Conservation (phyloP, 306 rosid species). For the Dryas alaskensis region DNA sequence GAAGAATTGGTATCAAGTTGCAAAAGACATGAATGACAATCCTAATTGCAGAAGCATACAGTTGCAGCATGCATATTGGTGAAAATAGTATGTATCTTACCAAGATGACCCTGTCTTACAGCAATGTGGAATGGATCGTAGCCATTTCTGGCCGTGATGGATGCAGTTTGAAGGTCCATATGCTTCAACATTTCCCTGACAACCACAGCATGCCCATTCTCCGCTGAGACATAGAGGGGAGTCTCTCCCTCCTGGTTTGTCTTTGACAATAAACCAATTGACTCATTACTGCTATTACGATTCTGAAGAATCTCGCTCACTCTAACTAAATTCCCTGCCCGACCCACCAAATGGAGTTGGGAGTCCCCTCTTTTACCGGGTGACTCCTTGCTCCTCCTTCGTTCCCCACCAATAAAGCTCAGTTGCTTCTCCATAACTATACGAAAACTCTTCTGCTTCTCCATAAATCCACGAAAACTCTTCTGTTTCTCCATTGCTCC, state of each 20-base stretch:
- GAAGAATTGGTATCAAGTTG: not conserved
- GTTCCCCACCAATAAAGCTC: slow-evolving; percentile 48
- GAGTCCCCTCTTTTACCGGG: slow-evolving; percentile 60
- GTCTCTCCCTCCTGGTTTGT: slow-evolving; percentile 90
- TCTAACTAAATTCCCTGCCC: slow-evolving; percentile 63
- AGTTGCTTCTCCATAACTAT: slow-evolving; percentile 62
- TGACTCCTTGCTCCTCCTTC: slow-evolving; percentile 48
- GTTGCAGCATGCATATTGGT: not conserved
- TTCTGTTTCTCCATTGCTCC: slow-evolving; percentile 60
- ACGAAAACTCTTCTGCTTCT: slow-evolving; percentile 66
- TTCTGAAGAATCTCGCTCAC: slow-evolving; percentile 61
- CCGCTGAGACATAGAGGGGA: slow-evolving; percentile 84
- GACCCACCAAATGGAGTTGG: slow-evolving; percentile 72
- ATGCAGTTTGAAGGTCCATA: slow-evolving; percentile 80
- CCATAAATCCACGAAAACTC: slow-evolving; percentile 83
- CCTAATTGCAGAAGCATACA: not conserved
- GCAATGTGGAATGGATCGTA: slow-evolving; percentile 87
- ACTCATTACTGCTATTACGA: slow-evolving; percentile 31
- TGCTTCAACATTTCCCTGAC: slow-evolving; percentile 73
- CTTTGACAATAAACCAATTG: slow-evolving; percentile 55
- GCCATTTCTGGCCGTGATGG: slow-evolving; percentile 72
- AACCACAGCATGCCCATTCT: slow-evolving; percentile 61
- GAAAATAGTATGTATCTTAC: slow-evolving; percentile 37
- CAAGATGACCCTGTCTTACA: slow-evolving; percentile 89
- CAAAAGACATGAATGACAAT: not conserved